These are phyloP conservation scores for Pichia sporocuriosa DNA, from an alignment of 805 yeast genomes.

Conservation along the genomic window DNA sequence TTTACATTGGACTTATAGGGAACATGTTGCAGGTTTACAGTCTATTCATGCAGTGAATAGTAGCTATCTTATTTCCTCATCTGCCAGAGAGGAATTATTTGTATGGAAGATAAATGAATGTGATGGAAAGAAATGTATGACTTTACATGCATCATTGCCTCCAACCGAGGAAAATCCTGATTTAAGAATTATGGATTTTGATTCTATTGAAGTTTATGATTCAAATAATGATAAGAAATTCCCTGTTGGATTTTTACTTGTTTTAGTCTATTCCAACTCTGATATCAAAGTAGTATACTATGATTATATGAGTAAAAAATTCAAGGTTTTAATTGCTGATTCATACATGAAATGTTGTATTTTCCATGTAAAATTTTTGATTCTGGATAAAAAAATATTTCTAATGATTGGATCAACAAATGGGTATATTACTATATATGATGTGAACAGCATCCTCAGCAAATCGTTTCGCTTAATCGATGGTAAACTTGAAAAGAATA, in stretches of 20 bases:
- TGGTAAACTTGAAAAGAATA: not conserved
- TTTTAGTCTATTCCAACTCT: slow-evolving; percentile 83
- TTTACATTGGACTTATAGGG: slow-evolving; percentile 56
- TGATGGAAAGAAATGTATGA: slow-evolving; percentile 31
- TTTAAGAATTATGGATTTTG: slow-evolving; percentile 84
- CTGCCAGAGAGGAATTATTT: slow-evolving; percentile 84
- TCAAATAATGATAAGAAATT: slow-evolving; percentile 15
- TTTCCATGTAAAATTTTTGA: slow-evolving; percentile 49
- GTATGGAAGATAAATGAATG: slow-evolving; percentile 54
- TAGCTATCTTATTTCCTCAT: slow-evolving; percentile 44
- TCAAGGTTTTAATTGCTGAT: slow-evolving; percentile 40
- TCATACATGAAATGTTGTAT: slow-evolving; percentile 72
- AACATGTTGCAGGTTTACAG: slow-evolving; percentile 88
- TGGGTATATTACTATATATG: slow-evolving; percentile 66
- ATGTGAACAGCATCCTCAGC: slow-evolving; percentile 30
- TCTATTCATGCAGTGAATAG: slow-evolving; percentile 55
- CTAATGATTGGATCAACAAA: slow-evolving; percentile 71
- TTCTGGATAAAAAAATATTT: slow-evolving; percentile 23
- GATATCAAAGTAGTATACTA: slow-evolving; percentile 60
- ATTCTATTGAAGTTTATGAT: slow-evolving; percentile 34
- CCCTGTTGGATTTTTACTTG: slow-evolving; percentile 42
- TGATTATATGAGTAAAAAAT: slow-evolving; percentile 30
- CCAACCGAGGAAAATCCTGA: slow-evolving; percentile 63
- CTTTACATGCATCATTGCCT: slow-evolving; percentile 45
- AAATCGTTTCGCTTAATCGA: slow-evolving; percentile 11